Evolutionary conservation across 306 rosid genomes (phyloP).

Genomic region (Medicago ruthenica): DNA sequence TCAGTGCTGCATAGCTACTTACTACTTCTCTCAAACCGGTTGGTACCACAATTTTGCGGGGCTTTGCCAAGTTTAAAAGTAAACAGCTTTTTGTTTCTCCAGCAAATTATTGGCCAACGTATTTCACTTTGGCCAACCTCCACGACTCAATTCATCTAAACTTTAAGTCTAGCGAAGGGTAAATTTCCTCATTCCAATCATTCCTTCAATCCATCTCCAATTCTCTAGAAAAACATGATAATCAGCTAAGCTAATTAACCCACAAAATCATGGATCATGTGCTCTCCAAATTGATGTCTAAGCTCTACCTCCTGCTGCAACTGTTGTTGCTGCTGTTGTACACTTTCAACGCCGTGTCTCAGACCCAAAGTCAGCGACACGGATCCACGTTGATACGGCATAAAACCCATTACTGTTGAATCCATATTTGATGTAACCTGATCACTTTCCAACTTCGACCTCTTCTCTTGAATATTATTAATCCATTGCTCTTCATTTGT

Average conservation of each 20-base stretch:
- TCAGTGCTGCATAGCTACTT: background rate
- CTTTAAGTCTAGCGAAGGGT: background rate
- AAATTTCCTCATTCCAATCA: background rate
- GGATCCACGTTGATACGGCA: constrained; percentile 66
- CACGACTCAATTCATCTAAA: background rate
- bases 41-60: background rate
- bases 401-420: constrained; percentile 65
- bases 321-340: constrained; percentile 53
- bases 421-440: constrained; percentile 54
- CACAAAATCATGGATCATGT: constrained; percentile 69
- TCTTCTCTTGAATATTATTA: constrained; percentile 56
- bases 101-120: background rate
- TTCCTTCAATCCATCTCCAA: background rate
- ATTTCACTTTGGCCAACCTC: background rate
- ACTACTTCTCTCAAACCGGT: background rate
- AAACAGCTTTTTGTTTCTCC: background rate
- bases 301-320: constrained; percentile 58
- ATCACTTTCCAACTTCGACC: constrained; percentile 61
- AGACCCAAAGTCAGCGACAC: constrained; percentile 83
- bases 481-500: constrained; percentile 46
- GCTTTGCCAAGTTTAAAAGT: background rate
- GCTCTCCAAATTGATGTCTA: constrained; percentile 62
- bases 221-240: constrained; percentile 5
- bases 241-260: constrained; percentile 42
- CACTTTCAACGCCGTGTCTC: constrained; percentile 67